Conservation (phyloP, 192 early-diverging fungal species). For the Nowakowskiella sp. region DNA sequence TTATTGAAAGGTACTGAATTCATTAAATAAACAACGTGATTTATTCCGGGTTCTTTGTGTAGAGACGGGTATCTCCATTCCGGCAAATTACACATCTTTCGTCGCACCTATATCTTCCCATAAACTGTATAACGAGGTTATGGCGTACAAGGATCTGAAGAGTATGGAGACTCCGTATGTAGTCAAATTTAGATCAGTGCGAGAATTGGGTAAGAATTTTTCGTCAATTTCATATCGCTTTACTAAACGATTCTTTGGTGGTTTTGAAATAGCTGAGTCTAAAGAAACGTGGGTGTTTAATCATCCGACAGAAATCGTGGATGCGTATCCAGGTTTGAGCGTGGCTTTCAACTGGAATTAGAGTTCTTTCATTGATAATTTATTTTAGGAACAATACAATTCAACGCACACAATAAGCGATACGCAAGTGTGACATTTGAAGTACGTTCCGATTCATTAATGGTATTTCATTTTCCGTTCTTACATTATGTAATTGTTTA, state of each 20-base stretch:
- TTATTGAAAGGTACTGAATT: constrained; percentile 52
- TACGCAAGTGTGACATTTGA: constrained; percentile 47
- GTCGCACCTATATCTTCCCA: constrained; percentile 81
- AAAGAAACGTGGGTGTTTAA: constrained; percentile 72
- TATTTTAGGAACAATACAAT: constrained; percentile 54
- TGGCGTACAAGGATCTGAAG: constrained; percentile 51
- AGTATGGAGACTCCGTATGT: constrained; percentile 93
- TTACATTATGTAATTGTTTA: constrained; percentile 12
- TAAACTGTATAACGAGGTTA: constrained; percentile 69
- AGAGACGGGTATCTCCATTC: constrained; percentile 84
- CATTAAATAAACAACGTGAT: constrained; percentile 3
- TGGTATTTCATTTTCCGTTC: constrained; percentile 28
- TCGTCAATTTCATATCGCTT: not conserved
- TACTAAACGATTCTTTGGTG: too few relatives aligned
- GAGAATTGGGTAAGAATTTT: constrained; percentile 37
- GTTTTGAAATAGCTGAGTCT: constrained; percentile 41
- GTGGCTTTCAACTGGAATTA: too few relatives aligned
- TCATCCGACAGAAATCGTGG: constrained; percentile 49
- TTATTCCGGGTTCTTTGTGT: constrained; percentile 3
- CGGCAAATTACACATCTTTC: constrained; percentile 74
- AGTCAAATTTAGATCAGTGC: constrained; percentile 83
- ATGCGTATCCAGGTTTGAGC: constrained; percentile 28
- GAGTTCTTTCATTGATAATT: too few relatives aligned
- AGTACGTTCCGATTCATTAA: constrained; percentile 43
- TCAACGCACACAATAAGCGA: constrained; percentile 72